phyloP scores from a whole-genome alignment of 2,329 filamentous ascomycete species.

The Verticillium isaacii region DNA sequence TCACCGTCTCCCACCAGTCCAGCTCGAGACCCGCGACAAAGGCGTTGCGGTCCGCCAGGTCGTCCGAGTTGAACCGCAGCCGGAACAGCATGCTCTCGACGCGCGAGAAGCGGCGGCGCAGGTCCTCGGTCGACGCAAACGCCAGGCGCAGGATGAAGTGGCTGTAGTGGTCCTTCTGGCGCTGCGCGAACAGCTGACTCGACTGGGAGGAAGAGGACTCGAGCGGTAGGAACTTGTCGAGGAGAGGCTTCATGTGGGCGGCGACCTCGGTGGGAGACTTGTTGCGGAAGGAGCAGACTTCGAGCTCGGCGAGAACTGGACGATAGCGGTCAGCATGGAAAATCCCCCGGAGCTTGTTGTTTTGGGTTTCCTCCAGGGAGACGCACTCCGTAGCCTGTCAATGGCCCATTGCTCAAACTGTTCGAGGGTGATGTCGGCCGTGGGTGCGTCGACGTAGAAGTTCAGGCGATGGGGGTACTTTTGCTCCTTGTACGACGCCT shows the following conservation, averaged over 20 bases:
- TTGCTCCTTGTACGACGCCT: conserved; percentile 69
- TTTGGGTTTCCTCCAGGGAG: neutral
- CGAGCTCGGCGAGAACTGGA: conserved; percentile 77
- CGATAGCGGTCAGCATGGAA: neutral
- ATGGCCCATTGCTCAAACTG: conserved; percentile 99
- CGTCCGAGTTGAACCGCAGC: conserved; percentile 74
- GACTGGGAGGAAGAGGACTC: conserved; percentile 65
- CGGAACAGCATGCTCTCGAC: conserved; percentile 89
- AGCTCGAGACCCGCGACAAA: conserved; percentile 77
- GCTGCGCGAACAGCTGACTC: conserved; percentile 60
- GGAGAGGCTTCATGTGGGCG: conserved; percentile 75
- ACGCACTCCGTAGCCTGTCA: conserved; percentile 72
- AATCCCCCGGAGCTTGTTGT: too few relatives aligned
- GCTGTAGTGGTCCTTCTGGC: conserved; percentile 94
- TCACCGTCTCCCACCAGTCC: conserved; percentile 85
- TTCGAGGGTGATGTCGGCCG: conserved; percentile 90
- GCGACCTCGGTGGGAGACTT: conserved; percentile 77
- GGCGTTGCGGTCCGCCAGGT: conserved; percentile 62
- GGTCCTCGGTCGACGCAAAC: conserved; percentile 86
- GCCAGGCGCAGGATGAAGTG: conserved; percentile 95
- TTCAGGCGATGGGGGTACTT: conserved; percentile 84
- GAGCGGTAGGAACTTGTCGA: conserved; percentile 83
- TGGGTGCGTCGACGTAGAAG: conserved; percentile 85
- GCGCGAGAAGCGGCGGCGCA: conserved; percentile 78
- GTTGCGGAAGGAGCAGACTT: conserved; percentile 94